These are phyloP conservation scores for Trametes polyzona DNA, from an alignment of 1,284 basidiomycete species.

Conservation along the genomic window DNA sequence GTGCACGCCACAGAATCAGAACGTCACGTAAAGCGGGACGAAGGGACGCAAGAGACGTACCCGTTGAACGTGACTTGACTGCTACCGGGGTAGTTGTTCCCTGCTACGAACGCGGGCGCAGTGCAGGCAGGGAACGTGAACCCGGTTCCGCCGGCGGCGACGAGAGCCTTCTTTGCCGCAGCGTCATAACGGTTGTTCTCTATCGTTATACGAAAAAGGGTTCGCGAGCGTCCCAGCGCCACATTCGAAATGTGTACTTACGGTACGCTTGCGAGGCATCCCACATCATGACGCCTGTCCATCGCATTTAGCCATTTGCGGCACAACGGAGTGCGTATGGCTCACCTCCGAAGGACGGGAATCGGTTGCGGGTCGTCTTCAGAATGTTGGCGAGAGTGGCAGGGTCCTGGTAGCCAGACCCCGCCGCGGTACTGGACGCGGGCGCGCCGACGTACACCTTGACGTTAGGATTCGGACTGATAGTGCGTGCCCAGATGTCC, in stretches of 20 bases:
- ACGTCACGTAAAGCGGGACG: neutral
- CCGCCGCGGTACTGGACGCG: constrained; percentile 59
- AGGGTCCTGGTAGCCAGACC: constrained; percentile 56
- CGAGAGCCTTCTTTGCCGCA: constrained; percentile 63
- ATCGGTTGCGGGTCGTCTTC: constrained; percentile 58
- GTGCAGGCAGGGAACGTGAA: constrained; percentile 68
- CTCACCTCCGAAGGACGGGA: constrained; percentile 65
- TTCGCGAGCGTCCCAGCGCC: neutral
- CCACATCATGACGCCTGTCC: constrained; percentile 66
- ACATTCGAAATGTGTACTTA: constrained; percentile 32
- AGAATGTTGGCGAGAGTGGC: constrained; percentile 54
- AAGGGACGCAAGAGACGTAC: constrained; percentile 38
- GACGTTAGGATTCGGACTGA: constrained; percentile 60
- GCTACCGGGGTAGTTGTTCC: constrained; percentile 55
- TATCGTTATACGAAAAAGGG: constrained; percentile 28
- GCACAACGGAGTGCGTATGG: neutral
- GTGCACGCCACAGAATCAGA: constrained; percentile 7
- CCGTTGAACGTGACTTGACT: constrained; percentile 58
- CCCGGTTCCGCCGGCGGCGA: constrained; percentile 64
- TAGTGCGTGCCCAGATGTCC: constrained; percentile 62
- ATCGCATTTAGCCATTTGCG: constrained; percentile 2
- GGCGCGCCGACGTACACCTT: constrained; percentile 67
- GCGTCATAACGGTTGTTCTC: constrained; percentile 65
- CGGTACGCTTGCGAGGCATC: constrained; percentile 72
- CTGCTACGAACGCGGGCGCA: constrained; percentile 54